Base-by-base conservation (phyloP, 78 protist species). In the Capsaspora owczarzaki region DNA sequence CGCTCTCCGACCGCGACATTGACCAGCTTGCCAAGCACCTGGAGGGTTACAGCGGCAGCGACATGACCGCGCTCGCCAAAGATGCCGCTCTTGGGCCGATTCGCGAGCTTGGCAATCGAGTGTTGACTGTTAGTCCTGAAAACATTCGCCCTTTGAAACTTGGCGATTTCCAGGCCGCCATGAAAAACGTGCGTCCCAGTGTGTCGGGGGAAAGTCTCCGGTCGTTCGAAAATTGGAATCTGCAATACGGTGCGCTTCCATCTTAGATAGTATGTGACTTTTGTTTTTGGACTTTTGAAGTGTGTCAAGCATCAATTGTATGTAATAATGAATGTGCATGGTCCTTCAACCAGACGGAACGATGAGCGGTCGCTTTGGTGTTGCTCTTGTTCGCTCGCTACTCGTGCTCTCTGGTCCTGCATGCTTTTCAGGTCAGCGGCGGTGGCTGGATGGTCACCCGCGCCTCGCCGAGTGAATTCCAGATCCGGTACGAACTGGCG, bases 1-100 rank as follows among this genome's bases (percentile, higher is more conserved):
- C 0, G n/a, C 20, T 41, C 40, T 44, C 38, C 0, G 60, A 5
- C 51, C 6, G 2, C 3, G 61, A 44, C 25, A 4, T 71, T 37
- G 44, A 71, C 38, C 2, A 27, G 37, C 1, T 71, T 12, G 77
- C 77, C 25, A 25, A 14, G 0, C 22, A 10, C 42, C 20, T 60
- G 37, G 77, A 71, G 2, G 77, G 77, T 1, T 71, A 71, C 53
- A 44, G 61, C 25, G 19, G 42, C 53, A n/a, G 42, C 51, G 77
- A 71, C 38, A 19, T 71, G 33, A n/a, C 53, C 1, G 37, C 51
- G 10, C 53, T 71, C 8, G 77, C 53, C 33, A 31, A 38, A 2
- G 77, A 71, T 29, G 77, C 77, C 1, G 77, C 77, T 16, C 6
- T 71, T 23, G 60, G 60, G 42, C 77, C 77, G 25, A 25, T 44